Conservation (phyloP, 352 stramenopile species). For the Thalassiosira ordinaria region DNA sequence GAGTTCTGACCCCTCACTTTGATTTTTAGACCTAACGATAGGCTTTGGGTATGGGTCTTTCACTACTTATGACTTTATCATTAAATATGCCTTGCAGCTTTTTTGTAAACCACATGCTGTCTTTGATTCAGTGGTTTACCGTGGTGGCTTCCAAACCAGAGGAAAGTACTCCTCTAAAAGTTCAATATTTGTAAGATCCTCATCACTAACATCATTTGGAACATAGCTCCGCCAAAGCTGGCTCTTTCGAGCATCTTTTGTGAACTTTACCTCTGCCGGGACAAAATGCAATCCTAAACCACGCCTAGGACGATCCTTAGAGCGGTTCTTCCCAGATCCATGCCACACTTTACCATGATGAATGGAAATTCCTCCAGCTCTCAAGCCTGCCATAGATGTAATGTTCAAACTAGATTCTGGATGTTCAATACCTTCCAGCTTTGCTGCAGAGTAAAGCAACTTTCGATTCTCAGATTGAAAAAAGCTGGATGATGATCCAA, state of each 20-base stretch:
- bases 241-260: conserved; percentile 63
- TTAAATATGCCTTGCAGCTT: too few species aligned
- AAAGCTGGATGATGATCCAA: conserved; percentile 67
- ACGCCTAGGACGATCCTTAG: conserved; percentile 50
- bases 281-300: conserved; percentile 84
- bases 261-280: conserved; percentile 68
- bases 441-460: conserved; percentile 66
- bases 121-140: too few species aligned
- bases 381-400: conserved; percentile 66
- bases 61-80: too few species aligned
- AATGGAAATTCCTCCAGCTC: conserved; percentile 69
- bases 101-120: too few species aligned
- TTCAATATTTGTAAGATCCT: conserved; percentile 48
- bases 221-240: conserved; percentile 75
- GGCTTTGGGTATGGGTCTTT: too few species aligned
- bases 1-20: too few species aligned
- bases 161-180: conserved; percentile 70
- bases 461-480: conserved; percentile 59
- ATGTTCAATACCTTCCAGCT: conserved; percentile 54
- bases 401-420: conserved; percentile 50
- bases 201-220: conserved; percentile 27
- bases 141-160: conserved; percentile 46
- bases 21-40: too few species aligned
- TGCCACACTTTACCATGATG: conserved; percentile 84
- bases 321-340: conserved; percentile 71